Evolutionary conservation across 805 yeast genomes (phyloP).

Genomic region (Saccharomycopsis capsularis): DNA sequence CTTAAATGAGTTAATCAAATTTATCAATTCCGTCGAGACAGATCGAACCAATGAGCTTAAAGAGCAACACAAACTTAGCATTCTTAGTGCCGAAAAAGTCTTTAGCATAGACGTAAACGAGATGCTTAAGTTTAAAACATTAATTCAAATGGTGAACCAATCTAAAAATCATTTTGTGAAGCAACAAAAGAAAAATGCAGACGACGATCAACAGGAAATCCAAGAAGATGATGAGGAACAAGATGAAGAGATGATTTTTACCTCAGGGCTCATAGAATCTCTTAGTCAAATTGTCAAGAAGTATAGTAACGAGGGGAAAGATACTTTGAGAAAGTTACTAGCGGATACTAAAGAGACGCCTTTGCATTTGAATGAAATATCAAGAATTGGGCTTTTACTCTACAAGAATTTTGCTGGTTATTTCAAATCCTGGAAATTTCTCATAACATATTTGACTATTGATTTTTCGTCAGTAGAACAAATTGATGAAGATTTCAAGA

Average conservation of each 20-base stretch:
- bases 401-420: constrained; percentile 16
- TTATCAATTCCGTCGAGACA: constrained; percentile 39
- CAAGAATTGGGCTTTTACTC: constrained; percentile 16
- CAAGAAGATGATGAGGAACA: neutral
- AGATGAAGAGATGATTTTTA: neutral
- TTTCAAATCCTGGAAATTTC: constrained; percentile 17
- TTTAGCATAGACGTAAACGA: constrained; percentile 28
- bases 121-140: constrained; percentile 27
- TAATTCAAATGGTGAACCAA: constrained; percentile 28
- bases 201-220: constrained; percentile 15
- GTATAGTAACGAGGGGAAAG: neutral
- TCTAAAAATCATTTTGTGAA: constrained; percentile 9
- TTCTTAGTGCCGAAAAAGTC: constrained; percentile 25
- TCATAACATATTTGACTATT: constrained; percentile 12
- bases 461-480: constrained; percentile 14
- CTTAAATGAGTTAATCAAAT: constrained; percentile 46
- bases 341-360: neutral
- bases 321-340: constrained; percentile 5
- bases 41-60: constrained; percentile 33
- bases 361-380: constrained; percentile 13
- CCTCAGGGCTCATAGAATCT: neutral
- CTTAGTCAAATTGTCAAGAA: neutral
- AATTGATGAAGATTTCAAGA: constrained; percentile 28
- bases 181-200: constrained; percentile 20
- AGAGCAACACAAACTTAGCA: constrained; percentile 31